A percentile compares a stretch with the other conserved stretches of the same genome.
Evolutionary conservation across 495 filamentous ascomycete genomes (phyloP).

Genomic region (Immersiella caudata): DNA sequence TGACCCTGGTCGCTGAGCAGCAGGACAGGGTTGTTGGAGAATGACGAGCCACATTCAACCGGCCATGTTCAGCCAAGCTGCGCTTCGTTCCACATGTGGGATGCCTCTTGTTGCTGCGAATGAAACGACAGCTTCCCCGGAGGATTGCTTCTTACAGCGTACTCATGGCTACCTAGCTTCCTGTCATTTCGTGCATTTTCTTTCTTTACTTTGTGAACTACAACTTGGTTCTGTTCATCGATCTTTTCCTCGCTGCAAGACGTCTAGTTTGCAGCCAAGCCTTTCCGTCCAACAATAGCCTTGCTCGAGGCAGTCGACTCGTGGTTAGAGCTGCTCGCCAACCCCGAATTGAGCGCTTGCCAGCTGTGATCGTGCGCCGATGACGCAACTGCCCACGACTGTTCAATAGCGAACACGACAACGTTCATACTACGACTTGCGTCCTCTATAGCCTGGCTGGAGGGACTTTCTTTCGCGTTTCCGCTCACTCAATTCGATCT

Average conservation of each 20-base stretch:
- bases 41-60: conserved; percentile 6
- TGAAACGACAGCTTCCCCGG: not conserved
- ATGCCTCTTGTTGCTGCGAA: conserved; percentile 14
- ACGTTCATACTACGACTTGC: not conserved
- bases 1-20: not conserved
- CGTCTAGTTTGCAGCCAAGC: not conserved
- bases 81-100: not conserved
- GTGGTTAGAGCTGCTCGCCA: not conserved
- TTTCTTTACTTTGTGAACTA: not conserved
- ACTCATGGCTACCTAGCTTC: not conserved
- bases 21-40: not conserved
- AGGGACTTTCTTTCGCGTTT: not conserved
- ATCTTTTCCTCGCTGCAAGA: not conserved
- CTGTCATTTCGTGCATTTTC: not conserved
- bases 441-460: not conserved
- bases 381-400: conserved; percentile 32
- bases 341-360: not conserved
- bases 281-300: not conserved
- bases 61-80: not conserved
- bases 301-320: conserved; percentile 1
- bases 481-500: not conserved
- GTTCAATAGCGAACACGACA: conserved; percentile 2
- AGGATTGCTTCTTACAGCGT: not conserved
- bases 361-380: conserved; percentile 16
- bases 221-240: not conserved